These are phyloP conservation scores for Trichomonas gallinae DNA, from an alignment of 208 protist genomes.

Conservation along the genomic window DNA sequence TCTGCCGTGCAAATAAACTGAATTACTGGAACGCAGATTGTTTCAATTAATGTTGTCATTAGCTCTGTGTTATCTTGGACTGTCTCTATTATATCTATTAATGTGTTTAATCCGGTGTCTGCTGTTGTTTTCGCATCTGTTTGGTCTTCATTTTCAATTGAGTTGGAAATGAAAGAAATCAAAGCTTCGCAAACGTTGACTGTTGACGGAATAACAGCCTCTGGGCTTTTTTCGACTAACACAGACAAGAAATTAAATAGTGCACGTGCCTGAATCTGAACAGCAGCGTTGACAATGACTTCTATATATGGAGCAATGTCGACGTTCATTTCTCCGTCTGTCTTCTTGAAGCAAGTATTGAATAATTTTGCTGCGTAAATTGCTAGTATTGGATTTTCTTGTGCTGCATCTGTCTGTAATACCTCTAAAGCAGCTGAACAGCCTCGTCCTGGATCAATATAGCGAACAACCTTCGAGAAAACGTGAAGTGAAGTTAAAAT, in stretches of 20 bases:
- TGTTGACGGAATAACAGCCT: not conserved
- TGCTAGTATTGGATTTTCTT: not conserved
- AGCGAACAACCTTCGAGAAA: not conserved
- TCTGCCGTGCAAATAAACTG: not conserved
- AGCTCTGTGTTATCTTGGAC: not conserved
- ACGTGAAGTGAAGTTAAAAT: not conserved
- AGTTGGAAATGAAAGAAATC: not conserved
- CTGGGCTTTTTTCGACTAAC: not conserved
- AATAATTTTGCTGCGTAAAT: not conserved
- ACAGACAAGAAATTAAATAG: not conserved
- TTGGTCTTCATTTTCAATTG: not conserved
- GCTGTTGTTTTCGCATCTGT: not conserved
- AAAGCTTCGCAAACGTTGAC: not conserved
- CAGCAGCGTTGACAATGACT: not conserved
- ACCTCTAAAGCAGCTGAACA: not conserved
- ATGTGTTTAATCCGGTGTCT: not conserved
- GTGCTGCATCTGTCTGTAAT: not conserved
- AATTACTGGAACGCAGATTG: not conserved
- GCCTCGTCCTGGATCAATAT: not conserved
- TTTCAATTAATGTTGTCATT: not conserved
- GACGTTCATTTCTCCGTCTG: not conserved
- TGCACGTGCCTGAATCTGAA: not conserved
- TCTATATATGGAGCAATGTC: not conserved
- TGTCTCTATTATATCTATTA: not conserved
- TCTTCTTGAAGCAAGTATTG: not conserved